Evolutionary conservation across 306 rosid species (phyloP).

Genomic region (Quercus berberidifolia): DNA sequence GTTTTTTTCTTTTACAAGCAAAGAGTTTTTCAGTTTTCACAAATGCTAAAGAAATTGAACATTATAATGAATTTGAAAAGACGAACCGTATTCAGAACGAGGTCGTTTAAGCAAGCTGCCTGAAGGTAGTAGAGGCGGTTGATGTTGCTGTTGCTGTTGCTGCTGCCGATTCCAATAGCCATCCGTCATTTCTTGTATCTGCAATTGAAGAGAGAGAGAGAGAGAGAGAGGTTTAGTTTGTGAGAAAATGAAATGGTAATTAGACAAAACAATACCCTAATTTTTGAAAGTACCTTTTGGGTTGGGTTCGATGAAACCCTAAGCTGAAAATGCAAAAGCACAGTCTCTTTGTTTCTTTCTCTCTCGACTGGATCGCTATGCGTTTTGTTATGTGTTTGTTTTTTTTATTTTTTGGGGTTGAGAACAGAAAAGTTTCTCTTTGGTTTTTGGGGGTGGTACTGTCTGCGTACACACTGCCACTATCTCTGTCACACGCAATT

Average conservation of each 20-base stretch:
- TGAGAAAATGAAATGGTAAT: background rate
- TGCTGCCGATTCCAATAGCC: slow-evolving; percentile 67
- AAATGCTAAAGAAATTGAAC: background rate
- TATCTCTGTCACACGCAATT: too few species aligned
- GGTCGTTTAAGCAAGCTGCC: slow-evolving; percentile 65
- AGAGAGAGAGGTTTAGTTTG: background rate
- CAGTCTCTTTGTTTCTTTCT: background rate
- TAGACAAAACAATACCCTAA: slow-evolving; percentile 19
- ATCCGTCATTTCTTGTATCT: slow-evolving; percentile 49
- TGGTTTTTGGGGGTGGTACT: too few species aligned
- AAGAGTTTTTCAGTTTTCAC: too few species aligned
- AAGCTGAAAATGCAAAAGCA: background rate
- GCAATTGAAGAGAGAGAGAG: background rate
- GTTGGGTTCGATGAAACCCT: slow-evolving; percentile 24
- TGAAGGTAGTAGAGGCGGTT: slow-evolving; percentile 36
- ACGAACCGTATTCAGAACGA: slow-evolving; percentile 67
- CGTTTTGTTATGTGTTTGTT: too few species aligned
- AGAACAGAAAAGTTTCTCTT: too few species aligned
- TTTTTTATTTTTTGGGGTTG: background rate
- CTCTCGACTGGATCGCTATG: background rate
- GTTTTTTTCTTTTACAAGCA: too few species aligned
- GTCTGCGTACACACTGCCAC: too few species aligned
- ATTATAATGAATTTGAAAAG: background rate
- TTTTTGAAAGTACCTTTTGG: background rate
- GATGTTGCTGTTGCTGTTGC: background rate